Evolutionary conservation across 768 basidiomycete species (phyloP).

Genomic region (Phlebiopsis gigantea): DNA sequence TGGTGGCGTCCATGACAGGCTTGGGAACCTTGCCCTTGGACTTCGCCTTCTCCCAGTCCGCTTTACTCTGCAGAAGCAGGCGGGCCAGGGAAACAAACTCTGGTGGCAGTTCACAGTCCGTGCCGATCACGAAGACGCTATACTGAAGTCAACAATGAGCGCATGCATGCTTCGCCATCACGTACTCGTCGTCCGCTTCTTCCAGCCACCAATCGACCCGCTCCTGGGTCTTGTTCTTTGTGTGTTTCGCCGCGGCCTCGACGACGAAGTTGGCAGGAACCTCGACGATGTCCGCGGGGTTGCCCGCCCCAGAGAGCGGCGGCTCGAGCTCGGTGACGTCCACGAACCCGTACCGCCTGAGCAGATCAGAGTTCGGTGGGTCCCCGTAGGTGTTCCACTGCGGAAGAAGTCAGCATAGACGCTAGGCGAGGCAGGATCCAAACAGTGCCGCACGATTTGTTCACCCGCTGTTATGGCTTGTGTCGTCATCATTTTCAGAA

Average conservation of each 20-base stretch:
- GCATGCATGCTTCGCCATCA: constrained; percentile 10
- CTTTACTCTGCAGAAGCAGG: constrained; percentile 49
- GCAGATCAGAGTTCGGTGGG: constrained; percentile 85
- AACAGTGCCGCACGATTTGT: constrained; percentile 77
- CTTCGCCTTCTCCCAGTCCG: constrained; percentile 63
- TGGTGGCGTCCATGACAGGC: constrained; percentile 46
- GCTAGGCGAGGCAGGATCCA: neutral
- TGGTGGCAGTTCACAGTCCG: constrained; percentile 45
- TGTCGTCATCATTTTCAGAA: constrained; percentile 78
- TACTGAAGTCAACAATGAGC: constrained; percentile 4
- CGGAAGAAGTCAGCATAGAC: neutral
- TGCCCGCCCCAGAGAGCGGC: constrained; percentile 46
- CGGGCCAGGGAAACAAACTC: constrained; percentile 60
- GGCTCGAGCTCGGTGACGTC: constrained; percentile 55
- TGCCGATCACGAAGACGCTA: constrained; percentile 55
- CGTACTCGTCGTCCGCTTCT: constrained; percentile 84
- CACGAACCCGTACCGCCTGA: constrained; percentile 93
- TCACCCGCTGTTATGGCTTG: constrained; percentile 68
- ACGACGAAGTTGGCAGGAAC: constrained; percentile 68
- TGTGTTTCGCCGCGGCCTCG: constrained; percentile 21
- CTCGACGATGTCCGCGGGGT: constrained; percentile 78
- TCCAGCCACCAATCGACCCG: constrained; percentile 95
- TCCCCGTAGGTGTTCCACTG: constrained; percentile 97
- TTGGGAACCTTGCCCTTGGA: constrained; percentile 74
- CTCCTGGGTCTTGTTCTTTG: constrained; percentile 34